Evolutionary conservation across 352 stramenopile genomes (phyloP).

Genomic region (Phytophthora aleatoria): DNA sequence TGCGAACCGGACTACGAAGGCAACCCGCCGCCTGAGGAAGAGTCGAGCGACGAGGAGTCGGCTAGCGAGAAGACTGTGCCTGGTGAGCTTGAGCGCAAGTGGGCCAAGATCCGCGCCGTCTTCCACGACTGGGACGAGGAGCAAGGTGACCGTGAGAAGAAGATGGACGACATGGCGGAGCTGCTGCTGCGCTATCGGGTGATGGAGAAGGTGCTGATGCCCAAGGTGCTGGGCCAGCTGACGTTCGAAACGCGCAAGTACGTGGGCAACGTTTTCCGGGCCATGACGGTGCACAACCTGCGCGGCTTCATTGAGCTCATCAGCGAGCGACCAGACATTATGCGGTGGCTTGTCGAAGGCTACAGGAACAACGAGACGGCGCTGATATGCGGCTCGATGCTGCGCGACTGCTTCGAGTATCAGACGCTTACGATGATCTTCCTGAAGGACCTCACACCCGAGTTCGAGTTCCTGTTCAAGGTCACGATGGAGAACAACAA

Average conservation of each 20-base stretch:
- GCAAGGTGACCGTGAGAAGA: conserved; percentile 68
- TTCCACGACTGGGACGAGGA: conserved; percentile 83
- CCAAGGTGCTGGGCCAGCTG: conserved; percentile 70
- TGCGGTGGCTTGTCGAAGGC: conserved; percentile 75
- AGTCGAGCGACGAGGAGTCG: conserved; percentile 64
- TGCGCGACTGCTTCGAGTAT: conserved; percentile 82
- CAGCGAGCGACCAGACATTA: conserved; percentile 63
- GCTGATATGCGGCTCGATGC: conserved; percentile 80
- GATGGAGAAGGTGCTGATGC: conserved; percentile 74
- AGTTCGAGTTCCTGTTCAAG: conserved; percentile 74
- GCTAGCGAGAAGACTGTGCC: conserved; percentile 66
- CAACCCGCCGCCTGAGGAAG: conserved; percentile 43
- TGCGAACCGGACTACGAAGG: conserved; percentile 37
- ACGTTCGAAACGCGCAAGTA: conserved; percentile 89
- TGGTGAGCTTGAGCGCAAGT: conserved; percentile 73
- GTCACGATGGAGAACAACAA: conserved; percentile 80
- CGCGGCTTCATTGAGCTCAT: conserved; percentile 68
- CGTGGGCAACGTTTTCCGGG: conserved; percentile 75
- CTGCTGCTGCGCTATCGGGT: conserved; percentile 73
- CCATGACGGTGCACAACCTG: conserved; percentile 75
- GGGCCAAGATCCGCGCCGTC: conserved; percentile 72
- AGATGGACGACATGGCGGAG: conserved; percentile 83
- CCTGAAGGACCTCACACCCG: conserved; percentile 54
- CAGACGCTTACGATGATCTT: conserved; percentile 65
- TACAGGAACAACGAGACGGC: conserved; percentile 77